phyloP scores from a whole-genome alignment of 2,329 filamentous ascomycete species.

The Simplicillium sp. region DNA sequence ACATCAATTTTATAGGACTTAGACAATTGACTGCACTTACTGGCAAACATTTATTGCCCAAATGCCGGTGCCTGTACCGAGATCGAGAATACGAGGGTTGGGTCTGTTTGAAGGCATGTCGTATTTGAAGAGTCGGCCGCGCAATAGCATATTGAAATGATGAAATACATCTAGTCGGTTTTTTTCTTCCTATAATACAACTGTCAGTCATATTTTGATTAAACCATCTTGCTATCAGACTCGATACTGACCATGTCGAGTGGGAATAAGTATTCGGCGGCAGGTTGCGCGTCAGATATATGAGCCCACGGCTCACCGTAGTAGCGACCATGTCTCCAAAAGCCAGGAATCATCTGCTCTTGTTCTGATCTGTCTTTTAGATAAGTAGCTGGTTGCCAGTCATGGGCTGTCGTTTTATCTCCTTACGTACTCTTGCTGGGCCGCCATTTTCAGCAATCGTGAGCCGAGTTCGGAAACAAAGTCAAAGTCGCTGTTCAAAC shows the following conservation, averaged over 20 bases:
- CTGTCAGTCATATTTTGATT: not conserved
- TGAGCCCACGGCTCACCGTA: conserved; percentile 56
- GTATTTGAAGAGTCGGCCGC: conserved; percentile 24
- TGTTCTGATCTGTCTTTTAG: too few species aligned
- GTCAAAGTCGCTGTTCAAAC: too few species aligned
- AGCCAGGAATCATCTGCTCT: conserved; percentile 10
- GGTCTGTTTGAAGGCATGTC: conserved; percentile 8
- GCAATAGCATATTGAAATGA: conserved; percentile 61
- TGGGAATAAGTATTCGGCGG: conserved; percentile 57
- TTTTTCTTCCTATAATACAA: conserved; percentile 48
- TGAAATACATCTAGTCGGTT: conserved; percentile 77
- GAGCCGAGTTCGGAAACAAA: too few species aligned
- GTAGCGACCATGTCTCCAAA: conserved; percentile 54
- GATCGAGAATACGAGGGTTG: conserved; percentile 41
- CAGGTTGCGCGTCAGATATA: too few species aligned
- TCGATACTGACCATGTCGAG: conserved; percentile 56
- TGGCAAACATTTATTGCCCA: conserved; percentile 78
- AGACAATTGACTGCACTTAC: conserved; percentile 33
- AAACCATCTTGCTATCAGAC: not conserved
- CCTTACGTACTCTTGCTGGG: too few species aligned
- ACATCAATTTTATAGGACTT: not conserved
- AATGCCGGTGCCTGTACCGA: conserved; percentile 83
- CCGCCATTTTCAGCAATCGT: too few species aligned
- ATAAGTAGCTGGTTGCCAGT: not conserved
- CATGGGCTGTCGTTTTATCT: too few species aligned